Base-by-base conservation (phyloP, 2,329 filamentous ascomycete genomes). In the Xylaria sp. region DNA sequence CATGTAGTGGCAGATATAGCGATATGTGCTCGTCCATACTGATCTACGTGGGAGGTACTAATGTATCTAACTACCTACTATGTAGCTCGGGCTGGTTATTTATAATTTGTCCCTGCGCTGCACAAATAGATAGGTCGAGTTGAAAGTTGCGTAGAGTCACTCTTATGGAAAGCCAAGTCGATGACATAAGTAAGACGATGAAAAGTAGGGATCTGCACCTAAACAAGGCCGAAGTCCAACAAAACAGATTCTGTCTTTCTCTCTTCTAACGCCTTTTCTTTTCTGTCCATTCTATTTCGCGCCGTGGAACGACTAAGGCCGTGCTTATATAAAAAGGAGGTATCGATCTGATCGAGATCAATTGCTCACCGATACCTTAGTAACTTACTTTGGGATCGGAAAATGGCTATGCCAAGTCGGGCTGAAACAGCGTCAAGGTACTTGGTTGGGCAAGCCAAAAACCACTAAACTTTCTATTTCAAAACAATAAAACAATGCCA, bases 341-440 rank as follows among this genome's bases (percentile, higher is more conserved):
- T 48, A 20, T 15, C 13, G 2, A 9, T 9, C 32, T 18, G n/a
- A 13, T 55, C 7, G 51, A 39, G 12, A 13, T 34, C 34, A 37
- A 37, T 37, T 37, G 10, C 34, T 34, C 32, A 34, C 32, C 32
- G 48, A 41, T 41, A 41, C 39, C 12, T 41, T 13, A 13, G 39
- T 41, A 51, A 20, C 48, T 32, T 57, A 13, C 44, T 1, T 13
- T 28, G 23, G 15, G 54, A 56, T 23, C 3, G 46, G 39, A 23
- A 58, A 58, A 46, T 51, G 5, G 3, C 54, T 15, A 9, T n/a
- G 20, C 52, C 51, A 57, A 56, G 41, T 46, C 50, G 20, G 54
- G 23, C 59, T 52, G 75, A 75, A 70, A 63, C 69, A 74, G 71
- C 74, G 72, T 75, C 74, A 39, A 13, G 20, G n/a, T 41, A 25